Evolutionary conservation across 768 basidiomycete species (phyloP).

Genomic region (Amyloporia xantha): DNA sequence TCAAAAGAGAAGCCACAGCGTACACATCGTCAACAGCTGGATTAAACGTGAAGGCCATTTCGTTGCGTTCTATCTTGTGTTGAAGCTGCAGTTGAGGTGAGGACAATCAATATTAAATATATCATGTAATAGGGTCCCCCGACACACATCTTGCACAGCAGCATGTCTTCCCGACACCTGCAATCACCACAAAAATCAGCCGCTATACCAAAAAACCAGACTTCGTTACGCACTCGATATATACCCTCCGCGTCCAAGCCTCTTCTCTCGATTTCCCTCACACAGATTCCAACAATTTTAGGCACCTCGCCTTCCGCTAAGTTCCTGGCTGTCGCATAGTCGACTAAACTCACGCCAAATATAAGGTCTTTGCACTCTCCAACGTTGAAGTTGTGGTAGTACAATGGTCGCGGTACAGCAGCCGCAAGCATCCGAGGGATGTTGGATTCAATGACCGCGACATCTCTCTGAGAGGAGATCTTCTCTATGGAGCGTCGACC

Average conservation of each 20-base stretch:
- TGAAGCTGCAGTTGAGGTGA: conserved; percentile 47
- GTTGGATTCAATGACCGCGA: conserved; percentile 44
- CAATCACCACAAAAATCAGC: conserved; percentile 4
- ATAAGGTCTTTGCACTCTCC: conserved; percentile 86
- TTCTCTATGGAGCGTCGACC: conserved; percentile 52
- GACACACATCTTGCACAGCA: conserved; percentile 66
- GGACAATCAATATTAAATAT: background rate
- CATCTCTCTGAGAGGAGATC: conserved; percentile 69
- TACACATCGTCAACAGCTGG: conserved; percentile 70
- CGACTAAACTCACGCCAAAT: conserved; percentile 82
- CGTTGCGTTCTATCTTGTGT: conserved; percentile 83
- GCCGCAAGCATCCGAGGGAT: conserved; percentile 59
- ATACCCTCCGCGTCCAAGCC: conserved; percentile 78
- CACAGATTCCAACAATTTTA: conserved; percentile 73
- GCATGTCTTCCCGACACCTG: conserved; percentile 85
- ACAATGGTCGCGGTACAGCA: conserved; percentile 61
- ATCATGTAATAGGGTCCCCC: background rate
- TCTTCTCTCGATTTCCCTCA: conserved; percentile 74
- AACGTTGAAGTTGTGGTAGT: conserved; percentile 74
- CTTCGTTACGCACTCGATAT: conserved; percentile 49
- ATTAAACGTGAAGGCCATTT: conserved; percentile 67
- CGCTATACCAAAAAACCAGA: background rate
- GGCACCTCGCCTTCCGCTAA: conserved; percentile 64
- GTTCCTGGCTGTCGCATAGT: conserved; percentile 80
- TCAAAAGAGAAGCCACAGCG: conserved; percentile 78